Evolutionary conservation across 768 basidiomycete species (phyloP).

Genomic region (Trametes sanguinea): DNA sequence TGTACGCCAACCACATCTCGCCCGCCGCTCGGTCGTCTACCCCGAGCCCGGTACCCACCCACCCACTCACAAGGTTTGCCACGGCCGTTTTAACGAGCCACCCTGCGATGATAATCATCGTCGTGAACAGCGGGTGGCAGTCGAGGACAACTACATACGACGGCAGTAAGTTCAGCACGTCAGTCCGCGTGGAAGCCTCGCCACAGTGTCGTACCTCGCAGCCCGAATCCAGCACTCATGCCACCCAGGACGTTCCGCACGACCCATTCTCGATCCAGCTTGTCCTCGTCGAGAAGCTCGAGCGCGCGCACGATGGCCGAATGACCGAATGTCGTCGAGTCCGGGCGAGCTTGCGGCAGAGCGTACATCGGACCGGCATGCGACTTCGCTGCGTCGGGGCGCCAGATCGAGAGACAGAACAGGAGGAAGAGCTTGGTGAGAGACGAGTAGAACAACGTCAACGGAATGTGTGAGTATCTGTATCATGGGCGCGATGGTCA

Average conservation of each 20-base stretch:
- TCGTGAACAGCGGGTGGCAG: conserved; percentile 72
- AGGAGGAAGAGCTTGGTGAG: conserved; percentile 82
- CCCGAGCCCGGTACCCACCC: conserved; percentile 50
- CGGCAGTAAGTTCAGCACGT: not conserved
- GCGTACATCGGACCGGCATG: conserved; percentile 8
- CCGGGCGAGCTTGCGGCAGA: conserved; percentile 20
- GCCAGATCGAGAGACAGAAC: conserved; percentile 82
- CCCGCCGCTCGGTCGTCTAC: conserved; percentile 49
- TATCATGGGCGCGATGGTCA: not conserved
- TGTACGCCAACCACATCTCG: conserved; percentile 81
- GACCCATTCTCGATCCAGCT: conserved; percentile 80
- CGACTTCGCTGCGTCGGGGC: conserved; percentile 40
- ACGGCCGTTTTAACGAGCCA: conserved; percentile 72
- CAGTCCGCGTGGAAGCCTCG: not conserved
- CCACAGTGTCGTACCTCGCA: conserved; percentile 58
- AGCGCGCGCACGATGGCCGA: conserved; percentile 45
- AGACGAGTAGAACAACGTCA: conserved; percentile 83
- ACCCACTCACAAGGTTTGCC: conserved; percentile 60
- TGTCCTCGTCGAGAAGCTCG: conserved; percentile 67
- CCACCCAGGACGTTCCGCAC: conserved; percentile 83
- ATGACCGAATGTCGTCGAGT: conserved; percentile 34
- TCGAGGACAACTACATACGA: conserved; percentile 69
- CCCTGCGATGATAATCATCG: conserved; percentile 70
- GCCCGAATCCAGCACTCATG: conserved; percentile 83
- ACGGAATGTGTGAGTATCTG: conserved; percentile 73